phyloP scores from a whole-genome alignment of 129 eudicot genomes.

The Flaveria brownii region DNA sequence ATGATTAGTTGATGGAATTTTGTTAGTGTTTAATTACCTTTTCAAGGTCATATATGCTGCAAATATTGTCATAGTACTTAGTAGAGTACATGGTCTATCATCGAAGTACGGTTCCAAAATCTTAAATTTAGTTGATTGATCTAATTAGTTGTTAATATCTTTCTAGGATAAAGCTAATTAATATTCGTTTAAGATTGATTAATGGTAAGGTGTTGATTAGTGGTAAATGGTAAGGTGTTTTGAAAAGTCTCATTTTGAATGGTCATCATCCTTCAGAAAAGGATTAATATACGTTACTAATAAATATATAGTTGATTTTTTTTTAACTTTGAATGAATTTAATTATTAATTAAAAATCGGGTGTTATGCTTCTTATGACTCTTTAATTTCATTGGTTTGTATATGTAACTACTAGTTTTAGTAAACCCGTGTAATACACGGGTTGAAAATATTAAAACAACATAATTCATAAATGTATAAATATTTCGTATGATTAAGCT shows the following conservation, averaged over 20 bases:
- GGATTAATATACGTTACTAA: background rate
- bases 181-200: no score
- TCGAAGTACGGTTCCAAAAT: conserved; percentile 16
- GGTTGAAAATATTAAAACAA: no score
- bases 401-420: no score
- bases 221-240: no score
- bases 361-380: no score
- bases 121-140: background rate
- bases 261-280: no score
- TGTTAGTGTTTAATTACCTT: conserved; percentile 20
- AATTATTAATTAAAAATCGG: background rate
- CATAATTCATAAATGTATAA: no score
- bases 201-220: no score
- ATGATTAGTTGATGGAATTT: background rate
- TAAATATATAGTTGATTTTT: background rate
- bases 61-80: conserved; percentile 8
- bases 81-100: conserved; percentile 9
- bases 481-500: no score
- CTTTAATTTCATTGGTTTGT: background rate
- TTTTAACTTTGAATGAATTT: background rate
- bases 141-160: conserved; percentile 20
- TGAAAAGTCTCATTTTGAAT: no score
- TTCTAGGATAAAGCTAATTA: conserved; percentile 1
- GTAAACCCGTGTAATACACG: no score
- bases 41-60: conserved; percentile 22